Base-by-base conservation (phyloP, 306 rosid species). In the Dalbergia oliveri region DNA sequence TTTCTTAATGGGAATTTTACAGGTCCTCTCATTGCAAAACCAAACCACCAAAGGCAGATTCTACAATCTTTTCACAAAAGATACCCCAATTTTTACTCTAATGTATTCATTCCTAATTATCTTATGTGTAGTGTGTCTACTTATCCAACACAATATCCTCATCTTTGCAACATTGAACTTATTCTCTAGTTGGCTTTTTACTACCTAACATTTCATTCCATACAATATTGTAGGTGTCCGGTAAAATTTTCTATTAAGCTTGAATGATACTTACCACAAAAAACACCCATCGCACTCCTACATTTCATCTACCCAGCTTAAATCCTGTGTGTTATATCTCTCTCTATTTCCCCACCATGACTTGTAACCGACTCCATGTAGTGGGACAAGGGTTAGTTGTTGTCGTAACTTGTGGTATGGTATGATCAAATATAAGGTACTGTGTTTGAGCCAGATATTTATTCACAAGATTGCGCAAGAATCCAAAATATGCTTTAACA, bases 401-500 rank as follows among this genome's bases (percentile, higher is more conserved):
- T 18, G 19, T 0, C 15, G 58, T 51, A 9, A 4, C 58, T 13
- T 15, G 58, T 51, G 18, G 26, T 3, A 54, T 6, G 26, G 9
- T 54, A 16, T 47, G 26, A 49, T 75, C 26, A 85, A 70, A 72
- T 31, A 76, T 54, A 78, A 47, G 14, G 69, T 43, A 49, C 35
- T 62, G 60, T 21, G 14, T 23, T 59, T n/a, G 18, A 58, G 60
- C 64, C 44, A 80, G n/a, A 57, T 65, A 64, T 73, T 51, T 49
- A 69, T 15, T 6, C 7, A 41, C 0, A 4, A 59, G 53, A 65
- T 49, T 56, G 61, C 18, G 18, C 39, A 35, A 67, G 16, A 85
- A 83, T 76, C 66, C 77, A 68, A 74, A 41, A 74, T 60, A 79
- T 53, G 33, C 64, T 77, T 76, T 33, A 79, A 35, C 59, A 16